phyloP scores from a whole-genome alignment of 805 yeast genomes.

The Sporopachydermia quercuum region DNA sequence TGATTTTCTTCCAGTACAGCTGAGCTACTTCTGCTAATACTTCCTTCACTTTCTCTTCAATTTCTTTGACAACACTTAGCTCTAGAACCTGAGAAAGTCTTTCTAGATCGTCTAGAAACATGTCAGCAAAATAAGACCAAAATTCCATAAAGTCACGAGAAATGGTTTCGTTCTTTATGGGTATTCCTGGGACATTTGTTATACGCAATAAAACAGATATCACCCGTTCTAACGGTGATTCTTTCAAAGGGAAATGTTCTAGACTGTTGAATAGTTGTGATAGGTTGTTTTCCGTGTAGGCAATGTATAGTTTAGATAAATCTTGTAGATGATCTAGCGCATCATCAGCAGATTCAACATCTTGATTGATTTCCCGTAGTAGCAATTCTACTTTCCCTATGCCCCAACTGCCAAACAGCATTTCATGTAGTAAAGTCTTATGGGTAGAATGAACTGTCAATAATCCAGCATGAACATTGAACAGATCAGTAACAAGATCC shows the following conservation, averaged over 20 bases:
- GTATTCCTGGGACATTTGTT: slow-evolving; percentile 40
- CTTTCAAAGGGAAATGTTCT: too few species aligned
- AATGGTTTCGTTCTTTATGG: slow-evolving; percentile 44
- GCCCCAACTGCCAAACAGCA: slow-evolving; percentile 35
- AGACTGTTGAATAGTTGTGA: slow-evolving; percentile 26
- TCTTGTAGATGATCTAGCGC: slow-evolving; percentile 22
- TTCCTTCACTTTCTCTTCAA: slow-evolving; percentile 20
- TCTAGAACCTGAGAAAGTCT: slow-evolving; percentile 9
- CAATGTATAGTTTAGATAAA: slow-evolving; percentile 30
- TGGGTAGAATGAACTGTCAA: slow-evolving; percentile 16
- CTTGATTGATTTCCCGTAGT: slow-evolving; percentile 11
- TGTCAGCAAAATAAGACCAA: slow-evolving; percentile 56
- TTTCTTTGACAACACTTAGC: slow-evolving; percentile 16
- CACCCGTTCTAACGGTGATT: slow-evolving; percentile 23
- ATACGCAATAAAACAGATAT: slow-evolving; percentile 35
- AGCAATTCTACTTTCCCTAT: slow-evolving; percentile 18
- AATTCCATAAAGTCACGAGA: slow-evolving; percentile 43
- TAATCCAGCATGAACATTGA: slow-evolving; percentile 9
- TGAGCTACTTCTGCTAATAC: slow-evolving; percentile 38
- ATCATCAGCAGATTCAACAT: slow-evolving; percentile 17
- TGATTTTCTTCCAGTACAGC: slow-evolving; percentile 58
- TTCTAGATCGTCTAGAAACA: slow-evolving; percentile 31
- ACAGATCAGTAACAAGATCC: slow-evolving; percentile 8
- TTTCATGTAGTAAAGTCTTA: slow-evolving; percentile 13
- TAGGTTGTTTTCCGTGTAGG: slow-evolving; percentile 32